These are phyloP conservation scores for Lichtheimia corymbifera DNA, from an alignment of 371 early-diverging fungal genomes.

Conservation along the genomic window DNA sequence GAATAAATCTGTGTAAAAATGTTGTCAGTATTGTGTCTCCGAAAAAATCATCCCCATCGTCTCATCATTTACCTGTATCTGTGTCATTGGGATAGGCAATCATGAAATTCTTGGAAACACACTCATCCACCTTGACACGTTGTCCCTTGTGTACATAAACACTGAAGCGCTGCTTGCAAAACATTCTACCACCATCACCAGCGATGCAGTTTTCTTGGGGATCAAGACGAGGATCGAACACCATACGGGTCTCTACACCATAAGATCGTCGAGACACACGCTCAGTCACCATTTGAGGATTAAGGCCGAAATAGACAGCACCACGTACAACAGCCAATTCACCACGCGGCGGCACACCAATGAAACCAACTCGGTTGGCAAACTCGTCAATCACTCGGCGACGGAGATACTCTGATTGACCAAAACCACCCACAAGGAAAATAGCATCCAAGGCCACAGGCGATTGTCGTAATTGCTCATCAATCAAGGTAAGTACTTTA, in stretches of 20 bases:
- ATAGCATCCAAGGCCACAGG: constrained; percentile 46
- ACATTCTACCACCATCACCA: constrained; percentile 46
- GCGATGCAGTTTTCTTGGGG: constrained; percentile 59
- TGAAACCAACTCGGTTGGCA: constrained; percentile 43
- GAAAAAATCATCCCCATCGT: constrained; percentile 26
- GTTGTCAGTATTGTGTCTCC: neutral
- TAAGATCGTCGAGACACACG: constrained; percentile 63
- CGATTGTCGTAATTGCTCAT: constrained; percentile 52
- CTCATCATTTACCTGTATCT: constrained; percentile 43
- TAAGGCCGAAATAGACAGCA: constrained; percentile 58
- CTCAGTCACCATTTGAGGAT: constrained; percentile 55
- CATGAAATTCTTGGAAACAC: constrained; percentile 64
- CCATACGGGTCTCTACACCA: constrained; percentile 65
- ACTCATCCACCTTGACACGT: constrained; percentile 56
- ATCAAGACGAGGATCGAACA: constrained; percentile 55
- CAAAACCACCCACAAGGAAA: constrained; percentile 63
- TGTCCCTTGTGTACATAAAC: constrained; percentile 62
- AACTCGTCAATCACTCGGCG: constrained; percentile 47
- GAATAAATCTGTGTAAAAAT: constrained; percentile 34
- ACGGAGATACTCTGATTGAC: constrained; percentile 57
- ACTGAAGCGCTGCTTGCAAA: constrained; percentile 61
- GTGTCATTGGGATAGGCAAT: constrained; percentile 57
- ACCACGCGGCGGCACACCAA: constrained; percentile 57
- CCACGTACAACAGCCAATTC: constrained; percentile 54
- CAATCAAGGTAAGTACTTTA: constrained; percentile 51